Evolutionary conservation across 192 early-diverging fungal genomes (phyloP).

Genomic region (Obelidium mucronatum): DNA sequence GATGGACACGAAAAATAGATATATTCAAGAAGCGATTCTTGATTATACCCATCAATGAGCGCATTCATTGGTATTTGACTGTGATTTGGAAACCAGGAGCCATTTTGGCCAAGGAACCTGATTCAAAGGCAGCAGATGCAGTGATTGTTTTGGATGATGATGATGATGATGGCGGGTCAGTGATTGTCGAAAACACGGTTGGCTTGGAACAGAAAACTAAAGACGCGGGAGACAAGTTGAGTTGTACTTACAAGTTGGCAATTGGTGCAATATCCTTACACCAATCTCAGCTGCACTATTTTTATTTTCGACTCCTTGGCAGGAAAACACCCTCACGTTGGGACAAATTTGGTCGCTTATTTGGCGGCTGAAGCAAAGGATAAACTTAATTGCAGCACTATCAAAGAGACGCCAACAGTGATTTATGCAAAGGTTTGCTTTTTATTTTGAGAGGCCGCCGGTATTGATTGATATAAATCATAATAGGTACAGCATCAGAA

Average conservation of each 20-base stretch:
- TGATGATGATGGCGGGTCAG: not conserved
- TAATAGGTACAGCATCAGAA: constrained; percentile 67
- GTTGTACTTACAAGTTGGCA: not conserved
- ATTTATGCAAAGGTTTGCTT: constrained; percentile 66
- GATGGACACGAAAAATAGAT: constrained; percentile 80
- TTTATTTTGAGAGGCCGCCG: not conserved
- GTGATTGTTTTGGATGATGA: not conserved
- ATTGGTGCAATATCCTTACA: not conserved
- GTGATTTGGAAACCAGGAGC: constrained; percentile 77
- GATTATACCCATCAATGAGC: constrained; percentile 89
- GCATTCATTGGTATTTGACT: constrained; percentile 89
- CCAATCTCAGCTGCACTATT: constrained; percentile 51
- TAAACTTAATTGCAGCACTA: constrained; percentile 34
- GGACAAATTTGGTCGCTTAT: constrained; percentile 50
- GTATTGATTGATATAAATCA: not conserved
- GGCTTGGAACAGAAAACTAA: not conserved
- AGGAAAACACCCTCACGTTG: constrained; percentile 50
- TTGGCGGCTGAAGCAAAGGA: constrained; percentile 53
- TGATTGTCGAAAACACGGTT: not conserved
- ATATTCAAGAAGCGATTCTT: constrained; percentile 79
- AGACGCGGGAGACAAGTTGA: not conserved
- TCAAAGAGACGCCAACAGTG: constrained; percentile 5
- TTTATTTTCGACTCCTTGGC: constrained; percentile 73
- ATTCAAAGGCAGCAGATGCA: not conserved
- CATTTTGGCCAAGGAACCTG: constrained; percentile 32